Evolutionary conservation across 352 stramenopile species (phyloP).

Genomic region (Globisporangium paroecandrum): DNA sequence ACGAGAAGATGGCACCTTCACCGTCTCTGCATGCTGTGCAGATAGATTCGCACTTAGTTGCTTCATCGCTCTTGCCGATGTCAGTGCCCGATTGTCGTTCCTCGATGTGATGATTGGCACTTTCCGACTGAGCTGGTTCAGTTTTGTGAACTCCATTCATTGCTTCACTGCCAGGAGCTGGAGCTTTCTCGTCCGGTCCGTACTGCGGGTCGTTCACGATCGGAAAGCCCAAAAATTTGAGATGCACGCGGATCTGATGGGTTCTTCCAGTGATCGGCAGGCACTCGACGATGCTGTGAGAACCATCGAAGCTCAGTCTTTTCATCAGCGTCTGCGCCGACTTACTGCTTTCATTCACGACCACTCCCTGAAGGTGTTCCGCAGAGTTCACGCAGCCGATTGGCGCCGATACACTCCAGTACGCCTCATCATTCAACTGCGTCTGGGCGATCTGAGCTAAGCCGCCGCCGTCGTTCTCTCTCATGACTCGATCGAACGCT

Average conservation of each 20-base stretch:
- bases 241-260: conserved; percentile 95
- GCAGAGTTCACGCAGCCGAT: conserved; percentile 26
- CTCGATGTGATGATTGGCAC: not conserved
- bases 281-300: conserved; percentile 83
- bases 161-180: not conserved
- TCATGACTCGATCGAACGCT: conserved; percentile 16
- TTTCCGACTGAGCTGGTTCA: not conserved
- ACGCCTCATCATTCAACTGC: conserved; percentile 15
- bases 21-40: conserved; percentile 22
- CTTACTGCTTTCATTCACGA: conserved; percentile 22
- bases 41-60: conserved; percentile 4
- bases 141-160: not conserved
- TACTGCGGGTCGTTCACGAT: conserved; percentile 96
- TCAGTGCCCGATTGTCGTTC: not conserved
- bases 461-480: conserved; percentile 8
- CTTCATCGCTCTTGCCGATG: not conserved
- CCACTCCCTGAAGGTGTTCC: conserved; percentile 23
- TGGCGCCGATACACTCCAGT: conserved; percentile 38
- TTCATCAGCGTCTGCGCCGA: conserved; percentile 37
- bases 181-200: conserved; percentile 30
- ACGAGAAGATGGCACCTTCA: conserved; percentile 19
- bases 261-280: conserved; percentile 90
- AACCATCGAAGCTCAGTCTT: conserved; percentile 16
- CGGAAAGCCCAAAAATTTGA: conserved; percentile 81
- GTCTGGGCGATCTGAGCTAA: conserved; percentile 9